Conservation (phyloP, 768 basidiomycete species). For the Polyporus arcularius region DNA sequence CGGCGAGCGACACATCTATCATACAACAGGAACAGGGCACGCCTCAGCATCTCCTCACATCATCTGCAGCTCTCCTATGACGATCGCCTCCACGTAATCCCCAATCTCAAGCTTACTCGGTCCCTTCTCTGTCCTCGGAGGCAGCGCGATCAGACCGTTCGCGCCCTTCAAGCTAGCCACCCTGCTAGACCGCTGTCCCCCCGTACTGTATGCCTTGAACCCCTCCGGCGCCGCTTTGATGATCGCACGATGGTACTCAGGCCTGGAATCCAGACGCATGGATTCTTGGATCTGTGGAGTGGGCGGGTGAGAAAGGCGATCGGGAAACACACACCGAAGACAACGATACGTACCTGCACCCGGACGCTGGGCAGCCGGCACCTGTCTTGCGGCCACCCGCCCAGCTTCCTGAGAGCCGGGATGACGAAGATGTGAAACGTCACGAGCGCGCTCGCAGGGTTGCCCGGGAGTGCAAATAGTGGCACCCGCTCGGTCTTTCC, state of each 20-base stretch:
- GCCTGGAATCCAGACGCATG: constrained; percentile 71
- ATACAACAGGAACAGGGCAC: constrained; percentile 14
- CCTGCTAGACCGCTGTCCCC: constrained; percentile 83
- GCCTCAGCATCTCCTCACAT: constrained; percentile 10
- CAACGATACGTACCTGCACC: constrained; percentile 64
- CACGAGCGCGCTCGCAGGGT: constrained; percentile 86
- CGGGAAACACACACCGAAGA: no score
- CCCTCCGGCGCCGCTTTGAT: constrained; percentile 47
- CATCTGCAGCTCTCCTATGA: constrained; percentile 67
- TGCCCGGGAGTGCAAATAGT: constrained; percentile 85
- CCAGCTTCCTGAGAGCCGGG: constrained; percentile 72
- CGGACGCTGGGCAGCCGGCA: constrained; percentile 62
- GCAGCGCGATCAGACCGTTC: constrained; percentile 76
- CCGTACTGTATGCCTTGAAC: constrained; percentile 75
- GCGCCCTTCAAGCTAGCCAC: constrained; percentile 80
- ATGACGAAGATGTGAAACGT: constrained; percentile 85
- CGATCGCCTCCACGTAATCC: constrained; percentile 55
- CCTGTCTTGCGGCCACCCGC: constrained; percentile 58
- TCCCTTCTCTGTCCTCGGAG: constrained; percentile 39
- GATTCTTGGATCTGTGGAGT: constrained; percentile 56
- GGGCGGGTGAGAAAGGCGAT: no score
- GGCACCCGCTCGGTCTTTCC: constrained; percentile 45
- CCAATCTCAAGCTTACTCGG: constrained; percentile 50
- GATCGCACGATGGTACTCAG: constrained; percentile 82
- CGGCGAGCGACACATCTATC: neutral